Evolutionary conservation across 2,329 filamentous ascomycete genomes (phyloP).

Genomic region (Elsinoe batatas): DNA sequence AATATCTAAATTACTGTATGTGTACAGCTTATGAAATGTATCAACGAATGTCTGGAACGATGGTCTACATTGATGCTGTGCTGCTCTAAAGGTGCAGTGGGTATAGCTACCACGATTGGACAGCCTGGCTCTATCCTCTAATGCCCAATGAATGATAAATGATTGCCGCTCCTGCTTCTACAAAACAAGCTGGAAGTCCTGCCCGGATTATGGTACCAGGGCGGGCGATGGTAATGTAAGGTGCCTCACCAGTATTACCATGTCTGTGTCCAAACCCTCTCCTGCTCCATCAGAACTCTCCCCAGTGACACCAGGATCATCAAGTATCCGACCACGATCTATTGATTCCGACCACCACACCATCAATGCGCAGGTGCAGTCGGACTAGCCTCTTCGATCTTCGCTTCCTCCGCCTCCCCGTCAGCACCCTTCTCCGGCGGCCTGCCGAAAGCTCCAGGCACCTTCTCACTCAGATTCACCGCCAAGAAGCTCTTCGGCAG

Average conservation of each 20-base stretch:
- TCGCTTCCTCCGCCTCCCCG: conserved; percentile 14
- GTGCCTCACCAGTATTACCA: too few relatives aligned
- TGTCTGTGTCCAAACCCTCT: too few relatives aligned
- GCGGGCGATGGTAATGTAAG: too few relatives aligned
- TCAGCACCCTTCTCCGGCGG: conserved; percentile 6
- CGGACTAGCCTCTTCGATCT: conserved; percentile 18
- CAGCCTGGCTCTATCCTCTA: conserved; percentile 2
- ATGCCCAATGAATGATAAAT: not conserved
- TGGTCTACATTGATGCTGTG: not conserved
- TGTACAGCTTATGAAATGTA: not conserved
- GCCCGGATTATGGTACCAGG: too few relatives aligned
- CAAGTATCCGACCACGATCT: too few relatives aligned
- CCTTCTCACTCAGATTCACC: conserved; percentile 41
- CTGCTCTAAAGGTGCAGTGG: not conserved
- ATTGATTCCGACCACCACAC: too few relatives aligned
- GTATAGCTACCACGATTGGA: not conserved
- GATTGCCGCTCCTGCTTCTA: not conserved
- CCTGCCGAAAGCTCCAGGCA: conserved; percentile 34
- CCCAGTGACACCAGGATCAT: too few relatives aligned
- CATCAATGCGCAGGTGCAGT: conserved; percentile 22
- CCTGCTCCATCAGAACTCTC: too few relatives aligned
- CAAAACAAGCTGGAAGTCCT: not conserved
- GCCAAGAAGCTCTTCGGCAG: conserved; percentile 43
- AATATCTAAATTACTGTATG: conserved; percentile 40
- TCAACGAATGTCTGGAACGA: not conserved